Percentiles rank a stretch among this genome's conserved stretches.
These are phyloP conservation scores for Rhizopus stolonifer DNA, from an alignment of 371 early-diverging fungal species.

Conservation along the genomic window DNA sequence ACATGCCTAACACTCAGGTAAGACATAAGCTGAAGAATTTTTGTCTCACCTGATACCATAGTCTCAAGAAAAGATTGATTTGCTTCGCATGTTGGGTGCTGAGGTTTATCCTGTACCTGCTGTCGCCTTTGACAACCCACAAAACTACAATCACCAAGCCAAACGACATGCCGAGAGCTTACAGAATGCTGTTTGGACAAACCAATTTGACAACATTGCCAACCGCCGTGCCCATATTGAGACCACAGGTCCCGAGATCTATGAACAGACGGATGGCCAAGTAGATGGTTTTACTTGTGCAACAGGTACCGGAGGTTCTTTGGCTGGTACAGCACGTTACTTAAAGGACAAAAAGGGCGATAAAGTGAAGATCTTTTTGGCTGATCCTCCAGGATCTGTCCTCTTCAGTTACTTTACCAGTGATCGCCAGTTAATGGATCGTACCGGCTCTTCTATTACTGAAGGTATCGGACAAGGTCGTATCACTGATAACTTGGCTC, in stretches of 20 bases:
- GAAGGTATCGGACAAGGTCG: constrained; percentile 96
- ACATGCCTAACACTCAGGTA: constrained; percentile 95
- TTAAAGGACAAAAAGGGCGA: constrained; percentile 72
- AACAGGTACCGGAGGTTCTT: constrained; percentile 92
- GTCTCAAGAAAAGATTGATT: constrained; percentile 93
- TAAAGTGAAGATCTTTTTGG: constrained; percentile 75
- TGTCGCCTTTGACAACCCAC: constrained; percentile 87
- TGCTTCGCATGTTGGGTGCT: constrained; percentile 89
- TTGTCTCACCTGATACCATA: constrained; percentile 7
- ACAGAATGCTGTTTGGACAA: constrained; percentile 93
- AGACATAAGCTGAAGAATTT: no score
- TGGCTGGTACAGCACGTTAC: constrained; percentile 83
- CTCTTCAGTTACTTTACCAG: constrained; percentile 77
- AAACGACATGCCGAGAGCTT: constrained; percentile 76
- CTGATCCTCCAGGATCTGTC: constrained; percentile 95
- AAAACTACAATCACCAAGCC: constrained; percentile 96
- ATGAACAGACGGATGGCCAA: constrained; percentile 76
- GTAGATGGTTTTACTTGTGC: constrained; percentile 90
- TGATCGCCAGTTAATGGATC: constrained; percentile 67
- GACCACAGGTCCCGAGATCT: constrained; percentile 95
- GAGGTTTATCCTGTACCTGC: constrained; percentile 89
- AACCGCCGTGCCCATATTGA: constrained; percentile 92
- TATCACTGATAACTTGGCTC: constrained; percentile 85
- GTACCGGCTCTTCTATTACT: constrained; percentile 79
- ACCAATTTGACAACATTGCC: constrained; percentile 86